Conservation (phyloP, 2,329 filamentous ascomycete genomes). For the Rutstroemia sp. region DNA sequence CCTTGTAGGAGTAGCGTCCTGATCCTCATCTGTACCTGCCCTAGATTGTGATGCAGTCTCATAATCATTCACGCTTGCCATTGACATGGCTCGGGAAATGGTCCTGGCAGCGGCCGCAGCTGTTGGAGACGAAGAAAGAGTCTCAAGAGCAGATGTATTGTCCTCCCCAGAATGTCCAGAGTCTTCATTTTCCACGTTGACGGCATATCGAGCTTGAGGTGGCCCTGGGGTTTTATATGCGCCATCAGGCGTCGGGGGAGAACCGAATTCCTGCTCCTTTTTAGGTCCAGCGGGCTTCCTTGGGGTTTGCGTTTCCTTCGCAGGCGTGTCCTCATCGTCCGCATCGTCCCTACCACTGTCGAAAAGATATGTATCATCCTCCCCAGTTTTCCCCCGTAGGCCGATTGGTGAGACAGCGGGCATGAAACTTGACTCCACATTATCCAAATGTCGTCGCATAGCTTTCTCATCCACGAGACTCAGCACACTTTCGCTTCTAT, state of each 20-base stretch:
- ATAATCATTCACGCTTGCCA: conserved; percentile 30
- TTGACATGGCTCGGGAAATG: conserved; percentile 44
- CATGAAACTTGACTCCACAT: conserved; percentile 60
- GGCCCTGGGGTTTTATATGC: conserved; percentile 23
- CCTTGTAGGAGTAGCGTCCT: conserved; percentile 22
- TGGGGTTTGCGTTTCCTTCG: not conserved
- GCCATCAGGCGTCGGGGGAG: conserved; percentile 23
- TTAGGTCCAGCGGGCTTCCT: not conserved
- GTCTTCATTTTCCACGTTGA: conserved; percentile 6
- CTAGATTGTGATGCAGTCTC: conserved; percentile 11
- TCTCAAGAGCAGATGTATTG: conserved; percentile 45
- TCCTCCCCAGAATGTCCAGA: conserved; percentile 25
- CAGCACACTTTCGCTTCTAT: conserved; percentile 18
- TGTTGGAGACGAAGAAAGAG: conserved; percentile 49
- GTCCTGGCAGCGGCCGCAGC: conserved; percentile 47
- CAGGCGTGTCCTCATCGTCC: not conserved
- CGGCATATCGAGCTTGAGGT: conserved; percentile 2
- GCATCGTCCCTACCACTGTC: conserved; percentile 30
- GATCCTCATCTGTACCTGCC: conserved; percentile 18
- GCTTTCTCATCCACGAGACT: conserved; percentile 27
- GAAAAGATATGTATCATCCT: conserved; percentile 55
- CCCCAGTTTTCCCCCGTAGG: conserved; percentile 35
- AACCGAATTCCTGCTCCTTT: conserved; percentile 8
- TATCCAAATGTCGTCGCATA: conserved; percentile 43
- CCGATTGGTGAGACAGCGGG: conserved; percentile 49